Evolutionary conservation across 1,139 yeast species (phyloP).

Genomic region (Suhomyces taliae): DNA sequence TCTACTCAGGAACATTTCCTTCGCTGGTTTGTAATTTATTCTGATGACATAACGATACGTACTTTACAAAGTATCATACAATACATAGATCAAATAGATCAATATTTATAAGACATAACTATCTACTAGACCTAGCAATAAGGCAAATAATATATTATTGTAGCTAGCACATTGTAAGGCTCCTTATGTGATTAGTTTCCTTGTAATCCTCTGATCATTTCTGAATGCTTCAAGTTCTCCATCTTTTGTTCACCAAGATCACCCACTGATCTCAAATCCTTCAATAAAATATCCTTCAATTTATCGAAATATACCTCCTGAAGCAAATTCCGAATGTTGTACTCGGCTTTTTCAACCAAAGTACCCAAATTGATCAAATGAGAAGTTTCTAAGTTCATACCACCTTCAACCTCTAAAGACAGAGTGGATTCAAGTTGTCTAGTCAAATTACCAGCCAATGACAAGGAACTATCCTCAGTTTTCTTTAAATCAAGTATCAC

Average conservation of each 20-base stretch:
- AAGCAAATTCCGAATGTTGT: constrained; percentile 78
- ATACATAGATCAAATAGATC: too few relatives aligned
- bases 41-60: too few relatives aligned
- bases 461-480: constrained; percentile 34
- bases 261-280: constrained; percentile 63
- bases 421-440: constrained; percentile 66
- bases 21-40: too few relatives aligned
- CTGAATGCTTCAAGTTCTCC: constrained; percentile 47
- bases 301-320: constrained; percentile 96
- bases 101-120: too few relatives aligned
- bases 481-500: constrained; percentile 70
- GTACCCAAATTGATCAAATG: constrained; percentile 87
- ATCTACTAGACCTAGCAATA: too few relatives aligned
- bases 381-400: constrained; percentile 48
- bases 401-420: constrained; percentile 38
- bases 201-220: constrained; percentile 51
- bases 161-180: too few relatives aligned
- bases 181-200: constrained; percentile 10
- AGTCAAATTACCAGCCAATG: constrained; percentile 80
- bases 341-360: constrained; percentile 84
- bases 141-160: too few relatives aligned
- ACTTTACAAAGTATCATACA: too few relatives aligned
- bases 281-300: constrained; percentile 75
- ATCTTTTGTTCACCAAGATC: constrained; percentile 38
- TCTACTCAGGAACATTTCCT: too few relatives aligned